phyloP scores from a whole-genome alignment of 2,329 filamentous ascomycete species.

The Sporothrix euskadiensis region DNA sequence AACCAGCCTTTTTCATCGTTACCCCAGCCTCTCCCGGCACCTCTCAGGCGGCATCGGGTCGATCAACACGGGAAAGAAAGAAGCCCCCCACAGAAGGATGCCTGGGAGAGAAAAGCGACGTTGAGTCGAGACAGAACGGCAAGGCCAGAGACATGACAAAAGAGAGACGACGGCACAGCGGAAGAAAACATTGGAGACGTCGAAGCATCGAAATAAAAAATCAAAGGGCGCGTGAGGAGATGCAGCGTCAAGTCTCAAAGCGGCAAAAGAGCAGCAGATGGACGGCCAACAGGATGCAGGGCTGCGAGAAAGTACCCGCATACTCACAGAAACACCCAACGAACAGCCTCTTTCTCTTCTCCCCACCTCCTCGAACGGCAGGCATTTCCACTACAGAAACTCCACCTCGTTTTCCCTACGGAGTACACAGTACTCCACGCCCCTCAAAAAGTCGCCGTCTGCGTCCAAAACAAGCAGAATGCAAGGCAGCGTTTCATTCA shows the following conservation, averaged over 20 bases:
- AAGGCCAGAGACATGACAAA: neutral
- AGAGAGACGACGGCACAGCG: neutral
- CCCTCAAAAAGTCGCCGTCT: neutral
- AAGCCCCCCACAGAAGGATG: neutral
- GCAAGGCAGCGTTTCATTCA: neutral
- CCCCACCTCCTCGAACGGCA: neutral
- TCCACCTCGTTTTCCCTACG: neutral
- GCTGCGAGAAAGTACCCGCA: neutral
- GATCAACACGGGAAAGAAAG: neutral
- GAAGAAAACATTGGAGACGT: neutral
- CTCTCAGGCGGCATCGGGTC: neutral
- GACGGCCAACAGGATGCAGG: neutral
- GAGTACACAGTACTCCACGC: slow-evolving; percentile 2
- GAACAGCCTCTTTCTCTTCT: neutral
- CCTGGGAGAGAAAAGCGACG: neutral
- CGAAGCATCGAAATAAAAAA: neutral
- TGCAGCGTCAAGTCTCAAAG: neutral
- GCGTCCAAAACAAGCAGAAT: neutral
- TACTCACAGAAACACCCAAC: neutral
- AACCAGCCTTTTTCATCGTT: neutral
- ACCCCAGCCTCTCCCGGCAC: neutral
- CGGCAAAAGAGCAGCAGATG: slow-evolving; percentile 2
- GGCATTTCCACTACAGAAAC: neutral
- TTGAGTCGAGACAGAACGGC: neutral
- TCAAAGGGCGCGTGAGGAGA: neutral